Evolutionary conservation across 1,139 yeast genomes (phyloP).

Genomic region (Saccharomyces hybrid): DNA sequence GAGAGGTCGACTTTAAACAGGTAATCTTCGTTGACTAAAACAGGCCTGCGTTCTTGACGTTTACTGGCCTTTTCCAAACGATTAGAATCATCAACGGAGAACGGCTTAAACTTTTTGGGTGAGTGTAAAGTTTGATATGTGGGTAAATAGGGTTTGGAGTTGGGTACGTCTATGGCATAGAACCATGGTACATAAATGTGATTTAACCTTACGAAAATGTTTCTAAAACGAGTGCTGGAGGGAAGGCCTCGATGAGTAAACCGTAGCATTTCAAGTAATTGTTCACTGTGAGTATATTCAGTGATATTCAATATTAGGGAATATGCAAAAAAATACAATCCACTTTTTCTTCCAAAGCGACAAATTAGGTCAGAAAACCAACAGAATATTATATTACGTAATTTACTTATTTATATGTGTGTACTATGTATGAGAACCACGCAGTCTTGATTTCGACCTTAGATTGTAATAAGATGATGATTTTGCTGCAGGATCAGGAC

Average conservation of each 20-base stretch:
- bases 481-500: constrained; percentile 23
- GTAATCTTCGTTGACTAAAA: constrained; percentile 75
- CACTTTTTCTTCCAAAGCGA: neutral
- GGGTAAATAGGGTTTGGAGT: constrained; percentile 55
- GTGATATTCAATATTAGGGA: neutral
- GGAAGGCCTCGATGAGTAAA: neutral
- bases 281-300: neutral
- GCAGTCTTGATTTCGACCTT: constrained; percentile 29
- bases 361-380: neutral
- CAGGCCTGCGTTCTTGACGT: constrained; percentile 12
- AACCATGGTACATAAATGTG: constrained; percentile 46
- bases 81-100: constrained; percentile 54
- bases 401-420: neutral
- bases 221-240: neutral
- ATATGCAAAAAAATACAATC: neutral
- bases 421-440: constrained; percentile 17
- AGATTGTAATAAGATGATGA: constrained; percentile 29
- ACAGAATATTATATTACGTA: neutral
- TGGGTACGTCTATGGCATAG: constrained; percentile 75
- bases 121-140: constrained; percentile 38
- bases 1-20: constrained; percentile 63
- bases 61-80: constrained; percentile 43
- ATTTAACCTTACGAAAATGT: constrained; percentile 3
- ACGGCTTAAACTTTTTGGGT: constrained; percentile 63
- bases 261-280: neutral